These are phyloP conservation scores for Hawksworthiomyces lignivorus DNA, from an alignment of 2,329 filamentous ascomycete species.

Conservation along the genomic window DNA sequence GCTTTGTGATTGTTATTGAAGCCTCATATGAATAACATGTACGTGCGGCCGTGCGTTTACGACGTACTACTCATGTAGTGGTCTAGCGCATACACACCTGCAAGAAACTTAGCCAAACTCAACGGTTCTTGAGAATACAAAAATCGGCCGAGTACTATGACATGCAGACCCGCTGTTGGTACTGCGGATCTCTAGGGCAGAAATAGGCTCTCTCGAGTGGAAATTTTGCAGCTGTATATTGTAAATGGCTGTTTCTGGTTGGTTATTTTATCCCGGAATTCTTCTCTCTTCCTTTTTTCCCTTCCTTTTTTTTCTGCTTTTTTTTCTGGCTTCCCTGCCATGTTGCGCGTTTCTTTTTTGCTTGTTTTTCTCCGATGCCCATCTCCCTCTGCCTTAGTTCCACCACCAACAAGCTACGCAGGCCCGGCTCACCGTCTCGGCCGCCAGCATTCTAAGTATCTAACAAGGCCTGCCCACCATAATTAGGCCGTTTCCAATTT, in stretches of 20 bases:
- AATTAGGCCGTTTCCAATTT: not conserved
- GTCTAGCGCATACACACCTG: too few species aligned
- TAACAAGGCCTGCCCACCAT: too few species aligned
- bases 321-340: not conserved
- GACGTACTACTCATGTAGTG: too few species aligned
- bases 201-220: not conserved
- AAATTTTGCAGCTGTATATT: not conserved
- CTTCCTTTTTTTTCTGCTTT: not conserved
- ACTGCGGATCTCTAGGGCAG: not conserved
- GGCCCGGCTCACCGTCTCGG: slow-evolving; percentile 10
- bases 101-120: too few species aligned
- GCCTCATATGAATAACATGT: too few species aligned
- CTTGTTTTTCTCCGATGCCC: not conserved
- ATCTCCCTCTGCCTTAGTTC: not conserved
- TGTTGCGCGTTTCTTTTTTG: not conserved
- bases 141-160: slow-evolving; percentile 2
- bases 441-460: too few species aligned
- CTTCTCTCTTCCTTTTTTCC: not conserved
- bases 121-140: too few species aligned
- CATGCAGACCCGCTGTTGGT: slow-evolving; percentile 1
- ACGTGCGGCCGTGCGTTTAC: too few species aligned
- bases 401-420: slow-evolving; percentile 5
- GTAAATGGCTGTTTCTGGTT: not conserved
- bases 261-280: not conserved
- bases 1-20: too few species aligned